A percentile compares a stretch with the other conserved stretches of the same genome.
Conservation (phyloP, 306 rosid species). For the Vicia sativa region DNA sequence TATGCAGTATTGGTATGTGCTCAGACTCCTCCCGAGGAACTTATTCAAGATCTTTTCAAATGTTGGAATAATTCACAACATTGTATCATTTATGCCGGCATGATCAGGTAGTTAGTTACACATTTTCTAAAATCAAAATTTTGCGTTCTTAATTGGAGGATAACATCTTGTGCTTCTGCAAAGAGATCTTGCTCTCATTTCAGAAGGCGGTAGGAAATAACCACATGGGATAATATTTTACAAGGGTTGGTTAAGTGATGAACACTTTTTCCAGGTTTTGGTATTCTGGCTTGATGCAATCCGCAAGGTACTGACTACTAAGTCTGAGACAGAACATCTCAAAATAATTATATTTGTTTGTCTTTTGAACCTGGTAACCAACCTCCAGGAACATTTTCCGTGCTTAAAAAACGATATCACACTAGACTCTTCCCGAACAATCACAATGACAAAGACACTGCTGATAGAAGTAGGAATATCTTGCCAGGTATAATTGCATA, state of each 20-base stretch:
- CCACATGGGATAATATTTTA: constrained; percentile 55
- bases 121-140: not conserved
- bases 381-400: constrained; percentile 81
- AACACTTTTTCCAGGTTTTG: constrained; percentile 79
- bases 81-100: constrained; percentile 71
- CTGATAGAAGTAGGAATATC: constrained; percentile 72
- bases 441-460: constrained; percentile 56
- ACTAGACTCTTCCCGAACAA: constrained; percentile 65
- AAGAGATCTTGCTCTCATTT: constrained; percentile 60
- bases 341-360: constrained; percentile 19
- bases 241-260: constrained; percentile 72
- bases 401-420: constrained; percentile 76
- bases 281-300: constrained; percentile 74
- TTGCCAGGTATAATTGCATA: constrained; percentile 57
- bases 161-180: constrained; percentile 36
- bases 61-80: constrained; percentile 75
- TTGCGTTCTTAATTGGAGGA: constrained; percentile 4
- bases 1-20: constrained; percentile 64
- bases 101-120: constrained; percentile 60
- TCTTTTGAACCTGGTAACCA: constrained; percentile 77
- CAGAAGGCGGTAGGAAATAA: constrained; percentile 59
- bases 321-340: not conserved
- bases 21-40: constrained; percentile 78
- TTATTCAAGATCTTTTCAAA: constrained; percentile 75
- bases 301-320: constrained; percentile 51